phyloP scores from a whole-genome alignment of 441 rosid species.

The Mallotus japonicus region DNA sequence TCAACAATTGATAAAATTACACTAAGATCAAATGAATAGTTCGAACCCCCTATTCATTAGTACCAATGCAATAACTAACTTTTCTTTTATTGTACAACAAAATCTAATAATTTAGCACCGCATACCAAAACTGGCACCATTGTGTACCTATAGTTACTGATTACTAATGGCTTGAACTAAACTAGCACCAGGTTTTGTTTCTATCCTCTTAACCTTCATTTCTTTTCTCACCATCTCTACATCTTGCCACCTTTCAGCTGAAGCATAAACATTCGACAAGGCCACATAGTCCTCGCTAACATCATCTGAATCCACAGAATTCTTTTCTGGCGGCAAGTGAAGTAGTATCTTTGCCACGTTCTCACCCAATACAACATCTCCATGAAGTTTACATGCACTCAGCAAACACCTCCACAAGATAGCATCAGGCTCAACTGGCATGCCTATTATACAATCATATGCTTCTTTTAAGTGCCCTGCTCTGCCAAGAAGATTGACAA shows the following conservation, averaged over 20 bases:
- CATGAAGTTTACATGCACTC: constrained; percentile 71
- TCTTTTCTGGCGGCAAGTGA: constrained; percentile 36
- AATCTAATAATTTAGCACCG: background rate
- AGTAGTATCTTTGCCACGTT: constrained; percentile 53
- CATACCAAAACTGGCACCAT: background rate
- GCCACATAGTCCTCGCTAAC: constrained; percentile 48
- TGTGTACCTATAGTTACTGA: background rate
- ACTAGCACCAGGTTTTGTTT: constrained; percentile 35
- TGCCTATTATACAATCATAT: constrained; percentile 50
- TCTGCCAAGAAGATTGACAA: constrained; percentile 83
- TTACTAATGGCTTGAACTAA: constrained; percentile 21
- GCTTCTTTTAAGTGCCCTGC: constrained; percentile 60
- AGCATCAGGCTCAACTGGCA: constrained; percentile 65
- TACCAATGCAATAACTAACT: background rate
- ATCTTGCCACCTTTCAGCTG: constrained; percentile 41
- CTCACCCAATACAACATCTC: constrained; percentile 70
- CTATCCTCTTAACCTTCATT: constrained; percentile 38
- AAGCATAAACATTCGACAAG: constrained; percentile 58
- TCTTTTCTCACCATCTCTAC: constrained; percentile 40
- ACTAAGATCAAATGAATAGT: background rate
- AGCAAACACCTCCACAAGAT: constrained; percentile 73
- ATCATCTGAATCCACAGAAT: constrained; percentile 23
- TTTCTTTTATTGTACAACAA: background rate
- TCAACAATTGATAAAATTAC: background rate
- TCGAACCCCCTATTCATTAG: background rate